Conservation (phyloP, 106 monocot genomes). For the Platanthera zijinensis region DNA sequence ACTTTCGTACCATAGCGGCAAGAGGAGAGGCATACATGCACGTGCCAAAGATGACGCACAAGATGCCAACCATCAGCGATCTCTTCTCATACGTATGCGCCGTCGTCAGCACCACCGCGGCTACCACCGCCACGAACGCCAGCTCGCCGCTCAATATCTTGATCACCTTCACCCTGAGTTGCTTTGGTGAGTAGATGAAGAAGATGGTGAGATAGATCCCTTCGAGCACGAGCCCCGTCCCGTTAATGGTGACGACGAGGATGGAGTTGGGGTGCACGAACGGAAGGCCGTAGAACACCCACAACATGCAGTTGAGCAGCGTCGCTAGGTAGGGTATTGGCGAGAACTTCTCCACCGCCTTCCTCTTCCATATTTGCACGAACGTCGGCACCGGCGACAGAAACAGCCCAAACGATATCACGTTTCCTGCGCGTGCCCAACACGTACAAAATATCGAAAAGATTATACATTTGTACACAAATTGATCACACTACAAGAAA, state of each 20-base stretch:
- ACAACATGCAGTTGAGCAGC: constrained; percentile 47
- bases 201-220: constrained; percentile 37
- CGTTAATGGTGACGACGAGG: constrained; percentile 59
- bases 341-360: constrained; percentile 49
- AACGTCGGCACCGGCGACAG: constrained; percentile 63
- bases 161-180: constrained; percentile 18
- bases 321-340: constrained; percentile 54
- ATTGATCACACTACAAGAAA: background rate
- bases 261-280: constrained; percentile 34
- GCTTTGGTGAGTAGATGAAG: constrained; percentile 23
- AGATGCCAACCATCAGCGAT: constrained; percentile 37
- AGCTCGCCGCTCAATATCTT: constrained; percentile 25
- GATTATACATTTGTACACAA: no score
- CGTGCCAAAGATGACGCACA: constrained; percentile 50
- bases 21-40: constrained; percentile 51
- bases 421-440: constrained; percentile 25
- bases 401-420: constrained; percentile 53
- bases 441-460: background rate
- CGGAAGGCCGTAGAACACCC: constrained; percentile 65
- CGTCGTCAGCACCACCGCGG: constrained; percentile 8
- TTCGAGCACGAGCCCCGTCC: constrained; percentile 17
- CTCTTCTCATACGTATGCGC: constrained; percentile 23
- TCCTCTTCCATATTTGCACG: constrained; percentile 28
- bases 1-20: constrained; percentile 25
- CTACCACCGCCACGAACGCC: constrained; percentile 31